Evolutionary conservation across 345 rosid species (phyloP).

Genomic region (Eucalyptus sideroxylon): DNA sequence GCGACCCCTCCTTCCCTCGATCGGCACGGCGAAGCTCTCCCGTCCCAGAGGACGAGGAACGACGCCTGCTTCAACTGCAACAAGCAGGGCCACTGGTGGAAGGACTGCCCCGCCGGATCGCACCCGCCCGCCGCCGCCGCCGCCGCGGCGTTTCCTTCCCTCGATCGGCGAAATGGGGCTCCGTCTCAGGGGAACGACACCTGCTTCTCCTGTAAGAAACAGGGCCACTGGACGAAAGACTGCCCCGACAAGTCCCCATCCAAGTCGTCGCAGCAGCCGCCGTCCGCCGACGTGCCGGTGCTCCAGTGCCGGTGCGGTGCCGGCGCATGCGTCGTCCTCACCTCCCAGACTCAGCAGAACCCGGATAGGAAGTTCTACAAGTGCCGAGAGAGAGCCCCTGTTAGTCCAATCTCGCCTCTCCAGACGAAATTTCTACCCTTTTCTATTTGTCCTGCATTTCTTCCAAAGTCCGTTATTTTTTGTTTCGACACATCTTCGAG

Average conservation of each 20-base stretch:
- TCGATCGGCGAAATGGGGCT: neutral
- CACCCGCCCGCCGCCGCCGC: neutral
- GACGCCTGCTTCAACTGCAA: neutral
- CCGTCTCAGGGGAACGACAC: neutral
- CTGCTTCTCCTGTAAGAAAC: constrained; percentile 6
- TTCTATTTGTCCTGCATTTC: neutral
- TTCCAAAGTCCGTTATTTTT: neutral
- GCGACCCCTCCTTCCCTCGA: neutral
- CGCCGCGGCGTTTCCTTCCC: neutral
- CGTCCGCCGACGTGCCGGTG: neutral
- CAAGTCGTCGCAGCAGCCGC: neutral
- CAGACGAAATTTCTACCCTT: neutral
- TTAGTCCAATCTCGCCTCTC: neutral
- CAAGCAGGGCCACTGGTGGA: neutral
- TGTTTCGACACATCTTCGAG: neutral
- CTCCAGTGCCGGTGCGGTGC: constrained; percentile 16
- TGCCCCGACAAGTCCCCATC: constrained; percentile 2
- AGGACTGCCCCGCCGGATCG: neutral
- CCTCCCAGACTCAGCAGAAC: neutral
- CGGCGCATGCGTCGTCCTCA: constrained; percentile 2
- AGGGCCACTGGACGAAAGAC: constrained; percentile 16
- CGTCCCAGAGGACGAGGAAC: neutral
- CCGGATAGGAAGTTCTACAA: constrained; percentile 18
- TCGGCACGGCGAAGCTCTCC: neutral
- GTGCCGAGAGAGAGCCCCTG: neutral